Evolutionary conservation across 225 moss, liverwort and hornwort genomes (phyloP), one percentile per base, ranked within the genome.

Genomic region (Neckera pumila): DNA sequence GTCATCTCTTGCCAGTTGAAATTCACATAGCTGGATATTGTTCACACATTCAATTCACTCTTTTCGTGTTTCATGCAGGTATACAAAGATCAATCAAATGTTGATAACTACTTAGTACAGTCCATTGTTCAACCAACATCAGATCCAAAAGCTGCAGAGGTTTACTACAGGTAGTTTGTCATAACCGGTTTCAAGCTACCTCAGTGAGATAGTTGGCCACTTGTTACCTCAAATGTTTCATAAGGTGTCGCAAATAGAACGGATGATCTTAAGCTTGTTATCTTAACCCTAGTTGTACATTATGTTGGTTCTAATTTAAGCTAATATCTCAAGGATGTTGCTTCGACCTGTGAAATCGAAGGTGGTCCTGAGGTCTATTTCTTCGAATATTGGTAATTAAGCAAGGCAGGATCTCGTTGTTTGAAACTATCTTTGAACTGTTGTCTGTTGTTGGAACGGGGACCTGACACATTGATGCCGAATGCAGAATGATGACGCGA

Each of bases 71-170:
- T 61, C 86, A 64, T 80, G 67, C 89, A 96, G 95, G 95, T 97
- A 47, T 97, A 96, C 70, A 95, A 95, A 84, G 97, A 97, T 88
- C 90, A 92, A 87, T 92, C 95, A 80, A 96, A 97, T 86, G 96
- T 97, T 72, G 97, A 97, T 78, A 86, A 95, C 45, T 96, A 95
- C 81, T 92, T 97, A 42, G 95, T 97, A 72, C 89, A 95, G 45
- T 94, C 96, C 57, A 96, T 97, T 81, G 92, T 96, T 80, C 93
- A 97, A 87, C 97, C 97, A 30, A 87, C 97, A 36, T 63, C 87
- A 65, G 97, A 96, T 84, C 78, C 90, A 22, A 95, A 95, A 58
- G 93, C 97, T n/a, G 92, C 89, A 51, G 94, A 97, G 87, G 95
- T 94, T 71, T 97, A 97, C 85, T 96, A 96, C 89, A 95, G 97